A percentile compares a stretch with the other conserved stretches of the same genome.
Conservation (phyloP, 2,329 filamentous ascomycete genomes). For the Stachybotrys chartarum region DNA sequence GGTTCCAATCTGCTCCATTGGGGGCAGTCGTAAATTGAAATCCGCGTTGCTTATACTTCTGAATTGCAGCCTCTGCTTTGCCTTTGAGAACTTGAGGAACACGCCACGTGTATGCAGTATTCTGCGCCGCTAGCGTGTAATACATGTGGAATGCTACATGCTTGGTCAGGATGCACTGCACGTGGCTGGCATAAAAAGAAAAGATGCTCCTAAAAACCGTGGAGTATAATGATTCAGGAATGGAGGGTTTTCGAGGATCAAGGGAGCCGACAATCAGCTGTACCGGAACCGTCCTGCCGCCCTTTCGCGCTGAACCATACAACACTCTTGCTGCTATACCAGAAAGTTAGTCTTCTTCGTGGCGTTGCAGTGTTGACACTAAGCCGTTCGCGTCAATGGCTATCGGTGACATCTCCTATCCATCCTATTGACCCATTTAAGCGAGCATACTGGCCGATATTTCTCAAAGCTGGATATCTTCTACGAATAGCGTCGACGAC, state of each 20-base stretch:
- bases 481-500: background rate
- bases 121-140: background rate
- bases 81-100: background rate
- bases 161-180: constrained; percentile 1
- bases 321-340: background rate
- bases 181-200: background rate
- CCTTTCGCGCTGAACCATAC: background rate
- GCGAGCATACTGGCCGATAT: background rate
- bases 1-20: background rate
- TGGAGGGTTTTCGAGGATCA: background rate
- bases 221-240: background rate
- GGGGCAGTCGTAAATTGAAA: background rate
- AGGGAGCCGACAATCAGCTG: background rate
- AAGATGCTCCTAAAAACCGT: background rate
- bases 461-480: background rate
- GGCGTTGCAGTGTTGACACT: background rate
- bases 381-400: background rate
- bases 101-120: background rate
- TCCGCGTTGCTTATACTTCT: background rate
- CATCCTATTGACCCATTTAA: background rate
- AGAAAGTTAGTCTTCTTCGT: background rate
- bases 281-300: background rate
- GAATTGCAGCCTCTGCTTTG: background rate
- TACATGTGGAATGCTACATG: constrained; percentile 1
- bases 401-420: background rate